Evolutionary conservation across 2,329 filamentous ascomycete species (phyloP).

Genomic region (Penicillium sp.): DNA sequence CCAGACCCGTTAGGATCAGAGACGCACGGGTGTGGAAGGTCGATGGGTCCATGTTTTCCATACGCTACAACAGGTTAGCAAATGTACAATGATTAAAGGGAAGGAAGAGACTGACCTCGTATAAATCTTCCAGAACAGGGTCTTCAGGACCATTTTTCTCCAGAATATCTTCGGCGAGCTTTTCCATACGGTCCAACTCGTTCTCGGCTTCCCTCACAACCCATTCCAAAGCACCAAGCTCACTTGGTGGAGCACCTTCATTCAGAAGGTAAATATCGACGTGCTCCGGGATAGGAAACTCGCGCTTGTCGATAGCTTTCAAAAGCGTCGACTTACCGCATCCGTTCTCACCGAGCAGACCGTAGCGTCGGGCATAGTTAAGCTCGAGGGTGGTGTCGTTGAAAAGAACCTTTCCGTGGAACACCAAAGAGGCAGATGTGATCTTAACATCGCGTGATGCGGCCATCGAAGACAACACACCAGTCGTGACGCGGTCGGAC

Average conservation of each 20-base stretch:
- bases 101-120: constrained; percentile 66
- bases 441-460: constrained; percentile 96
- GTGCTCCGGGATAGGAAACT: constrained; percentile 93
- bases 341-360: constrained; percentile 95
- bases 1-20: constrained; percentile 94
- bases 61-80: constrained; percentile 61
- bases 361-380: constrained; percentile 88
- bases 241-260: constrained; percentile 85
- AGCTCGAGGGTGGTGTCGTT: constrained; percentile 91
- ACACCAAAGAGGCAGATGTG: constrained; percentile 85
- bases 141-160: constrained; percentile 90
- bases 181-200: constrained; percentile 87
- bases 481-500: constrained; percentile 96
- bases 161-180: constrained; percentile 78
- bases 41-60: constrained; percentile 97
- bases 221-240: constrained; percentile 92
- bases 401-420: constrained; percentile 96
- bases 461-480: constrained; percentile 81
- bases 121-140: constrained; percentile 85
- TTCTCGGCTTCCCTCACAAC: constrained; percentile 91
- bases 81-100: not conserved
- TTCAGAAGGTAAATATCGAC: constrained; percentile 98
- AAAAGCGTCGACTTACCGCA: constrained; percentile 98
- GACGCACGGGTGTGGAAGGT: constrained; percentile 95
- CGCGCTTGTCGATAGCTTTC: constrained; percentile 88